Conservation (phyloP, 2,329 filamentous ascomycete genomes). For the Fusarium sp. region DNA sequence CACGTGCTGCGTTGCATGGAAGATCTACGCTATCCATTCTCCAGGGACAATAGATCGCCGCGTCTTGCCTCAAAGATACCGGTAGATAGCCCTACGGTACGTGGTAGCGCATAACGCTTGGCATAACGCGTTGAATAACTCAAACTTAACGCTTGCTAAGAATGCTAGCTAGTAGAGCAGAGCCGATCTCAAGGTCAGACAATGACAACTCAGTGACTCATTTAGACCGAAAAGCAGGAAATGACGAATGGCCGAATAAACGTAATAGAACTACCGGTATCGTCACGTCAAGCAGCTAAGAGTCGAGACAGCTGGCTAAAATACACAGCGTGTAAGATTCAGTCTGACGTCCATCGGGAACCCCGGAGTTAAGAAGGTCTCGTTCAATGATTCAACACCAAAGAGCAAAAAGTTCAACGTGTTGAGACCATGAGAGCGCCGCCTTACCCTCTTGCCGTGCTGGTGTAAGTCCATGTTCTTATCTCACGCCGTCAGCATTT, state of each 20-base stretch:
- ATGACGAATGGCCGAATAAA: constrained; percentile 14
- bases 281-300: constrained; percentile 6
- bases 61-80: background rate
- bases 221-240: background rate
- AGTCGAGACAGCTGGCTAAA: constrained; percentile 9
- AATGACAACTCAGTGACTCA: constrained; percentile 16
- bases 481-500: constrained; percentile 32
- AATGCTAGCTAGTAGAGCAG: background rate
- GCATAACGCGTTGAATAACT: constrained; percentile 7
- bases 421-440: background rate
- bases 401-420: background rate
- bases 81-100: constrained; percentile 6
- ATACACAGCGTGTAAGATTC: constrained; percentile 18
- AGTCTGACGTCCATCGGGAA: constrained; percentile 25
- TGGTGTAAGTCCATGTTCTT: constrained; percentile 7
- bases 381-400: constrained; percentile 1
- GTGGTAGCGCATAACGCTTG: constrained; percentile 28
- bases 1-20: constrained; percentile 7
- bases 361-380: constrained; percentile 36
- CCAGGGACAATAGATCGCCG: constrained; percentile 10
- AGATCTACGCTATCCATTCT: constrained; percentile 9
- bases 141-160: background rate
- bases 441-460: background rate
- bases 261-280: constrained; percentile 2
- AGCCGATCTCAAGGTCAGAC: background rate